Evolutionary conservation across 805 yeast genomes (phyloP).

Genomic region (Lipomyces spencermartinsiae): DNA sequence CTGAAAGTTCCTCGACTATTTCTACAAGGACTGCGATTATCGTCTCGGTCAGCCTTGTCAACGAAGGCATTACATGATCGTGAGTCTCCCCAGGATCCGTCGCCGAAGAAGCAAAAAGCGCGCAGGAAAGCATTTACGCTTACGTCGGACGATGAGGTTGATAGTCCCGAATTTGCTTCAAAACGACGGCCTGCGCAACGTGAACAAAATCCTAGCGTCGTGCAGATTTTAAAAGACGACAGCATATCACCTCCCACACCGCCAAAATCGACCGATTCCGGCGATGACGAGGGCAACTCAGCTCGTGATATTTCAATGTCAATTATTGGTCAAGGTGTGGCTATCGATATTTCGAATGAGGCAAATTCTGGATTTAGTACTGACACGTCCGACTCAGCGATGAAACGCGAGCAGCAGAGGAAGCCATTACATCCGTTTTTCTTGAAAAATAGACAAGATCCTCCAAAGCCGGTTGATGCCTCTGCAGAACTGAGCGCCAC

Average conservation of each 20-base stretch:
- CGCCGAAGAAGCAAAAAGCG: background rate
- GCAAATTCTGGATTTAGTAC: background rate
- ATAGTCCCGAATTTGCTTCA: background rate
- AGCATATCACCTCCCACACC: constrained; percentile 30
- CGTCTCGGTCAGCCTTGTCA: background rate
- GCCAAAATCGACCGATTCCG: constrained; percentile 20
- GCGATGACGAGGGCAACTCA: background rate
- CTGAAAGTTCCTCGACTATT: background rate
- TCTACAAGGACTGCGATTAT: background rate
- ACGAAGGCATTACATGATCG: background rate
- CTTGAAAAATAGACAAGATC: constrained; percentile 3
- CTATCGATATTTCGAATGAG: background rate
- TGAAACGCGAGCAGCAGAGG: background rate
- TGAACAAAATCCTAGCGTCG: background rate
- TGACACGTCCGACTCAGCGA: background rate
- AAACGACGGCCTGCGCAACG: constrained; percentile 3
- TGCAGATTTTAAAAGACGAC: background rate
- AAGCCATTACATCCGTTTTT: constrained; percentile 27
- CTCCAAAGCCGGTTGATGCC: background rate
- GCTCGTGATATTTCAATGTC: background rate
- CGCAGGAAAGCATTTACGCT: background rate
- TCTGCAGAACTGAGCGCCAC: background rate
- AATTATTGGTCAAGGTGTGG: background rate
- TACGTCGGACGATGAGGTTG: background rate
- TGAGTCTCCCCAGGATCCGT: background rate